Conservation (phyloP, 2,329 filamentous ascomycete species). For the Simplicillium aogashimaense region DNA sequence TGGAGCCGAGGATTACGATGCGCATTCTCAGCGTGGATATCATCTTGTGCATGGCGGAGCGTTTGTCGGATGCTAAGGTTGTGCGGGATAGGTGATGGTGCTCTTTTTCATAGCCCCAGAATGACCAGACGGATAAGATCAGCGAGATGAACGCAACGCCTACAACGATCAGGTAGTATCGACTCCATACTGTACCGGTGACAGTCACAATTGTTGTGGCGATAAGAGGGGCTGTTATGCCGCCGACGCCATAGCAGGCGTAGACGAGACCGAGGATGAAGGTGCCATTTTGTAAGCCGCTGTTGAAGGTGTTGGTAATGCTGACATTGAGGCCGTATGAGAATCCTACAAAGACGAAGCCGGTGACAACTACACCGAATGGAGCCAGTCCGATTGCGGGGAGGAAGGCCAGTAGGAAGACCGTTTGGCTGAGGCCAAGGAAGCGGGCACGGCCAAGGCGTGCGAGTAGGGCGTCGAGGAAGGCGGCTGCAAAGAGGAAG, state of each 20-base stretch:
- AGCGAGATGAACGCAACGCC: conserved; percentile 46
- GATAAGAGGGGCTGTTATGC: conserved; percentile 58
- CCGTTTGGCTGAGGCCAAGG: conserved; percentile 45
- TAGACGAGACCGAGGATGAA: conserved; percentile 53
- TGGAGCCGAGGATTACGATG: conserved; percentile 61
- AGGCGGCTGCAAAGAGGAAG: conserved; percentile 63
- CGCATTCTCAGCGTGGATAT: conserved; percentile 37
- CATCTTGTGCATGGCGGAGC: conserved; percentile 29
- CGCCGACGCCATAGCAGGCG: conserved; percentile 58
- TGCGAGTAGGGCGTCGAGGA: conserved; percentile 53
- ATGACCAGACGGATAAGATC: conserved; percentile 54
- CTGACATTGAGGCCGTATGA: conserved; percentile 46
- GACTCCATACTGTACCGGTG: conserved; percentile 51
- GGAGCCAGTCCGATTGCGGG: conserved; percentile 59
- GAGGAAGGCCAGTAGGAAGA: conserved; percentile 52
- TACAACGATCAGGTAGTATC: conserved; percentile 62
- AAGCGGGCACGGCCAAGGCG: conserved; percentile 56
- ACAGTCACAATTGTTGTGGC: conserved; percentile 62
- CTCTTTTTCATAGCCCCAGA: conserved; percentile 61
- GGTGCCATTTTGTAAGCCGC: conserved; percentile 41
- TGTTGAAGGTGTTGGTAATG: conserved; percentile 50
- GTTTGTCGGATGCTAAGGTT: conserved; percentile 9
- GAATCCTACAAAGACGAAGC: conserved; percentile 60
- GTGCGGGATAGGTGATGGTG: conserved; percentile 17
- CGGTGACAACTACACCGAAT: conserved; percentile 55